phyloP scores from a whole-genome alignment of 2,329 filamentous ascomycete genomes.

The Cercospora sp. region DNA sequence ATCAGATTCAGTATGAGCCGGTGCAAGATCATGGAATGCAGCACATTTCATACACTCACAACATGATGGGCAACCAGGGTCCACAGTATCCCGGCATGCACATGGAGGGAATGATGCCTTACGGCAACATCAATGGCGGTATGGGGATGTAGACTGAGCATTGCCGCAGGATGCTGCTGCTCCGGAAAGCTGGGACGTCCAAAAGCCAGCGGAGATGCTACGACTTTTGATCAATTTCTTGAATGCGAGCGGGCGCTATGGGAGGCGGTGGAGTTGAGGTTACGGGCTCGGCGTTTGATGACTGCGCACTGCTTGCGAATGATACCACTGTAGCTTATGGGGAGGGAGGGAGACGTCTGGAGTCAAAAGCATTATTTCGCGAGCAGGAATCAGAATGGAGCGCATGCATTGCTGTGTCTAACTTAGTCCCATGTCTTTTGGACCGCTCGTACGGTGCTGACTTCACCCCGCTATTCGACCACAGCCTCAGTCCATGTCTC shows the following conservation, averaged over 20 bases:
- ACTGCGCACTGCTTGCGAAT: slow-evolving; percentile 12
- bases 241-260: background rate
- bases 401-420: background rate
- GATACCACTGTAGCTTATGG: slow-evolving; percentile 24
- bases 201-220: background rate
- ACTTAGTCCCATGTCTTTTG: background rate
- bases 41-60: slow-evolving; percentile 25
- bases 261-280: background rate
- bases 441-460: background rate
- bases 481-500: slow-evolving; percentile 2
- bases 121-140: slow-evolving; percentile 30
- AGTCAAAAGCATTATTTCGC: background rate
- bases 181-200: background rate
- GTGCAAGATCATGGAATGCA: slow-evolving; percentile 28
- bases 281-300: slow-evolving; percentile 5
- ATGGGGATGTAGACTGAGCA: slow-evolving; percentile 29
- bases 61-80: slow-evolving; percentile 30
- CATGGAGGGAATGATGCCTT: slow-evolving; percentile 35
- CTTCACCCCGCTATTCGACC: background rate
- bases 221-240: background rate
- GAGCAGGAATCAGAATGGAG: slow-evolving; percentile 6
- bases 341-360: background rate
- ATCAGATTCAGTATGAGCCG: slow-evolving; percentile 36
- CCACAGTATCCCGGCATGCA: slow-evolving; percentile 31
- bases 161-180: background rate